Evolutionary conservation across 2,329 filamentous ascomycete genomes (phyloP), one percentile per base, ranked within the genome.

Genomic region (Colletotrichum eremochloae): DNA sequence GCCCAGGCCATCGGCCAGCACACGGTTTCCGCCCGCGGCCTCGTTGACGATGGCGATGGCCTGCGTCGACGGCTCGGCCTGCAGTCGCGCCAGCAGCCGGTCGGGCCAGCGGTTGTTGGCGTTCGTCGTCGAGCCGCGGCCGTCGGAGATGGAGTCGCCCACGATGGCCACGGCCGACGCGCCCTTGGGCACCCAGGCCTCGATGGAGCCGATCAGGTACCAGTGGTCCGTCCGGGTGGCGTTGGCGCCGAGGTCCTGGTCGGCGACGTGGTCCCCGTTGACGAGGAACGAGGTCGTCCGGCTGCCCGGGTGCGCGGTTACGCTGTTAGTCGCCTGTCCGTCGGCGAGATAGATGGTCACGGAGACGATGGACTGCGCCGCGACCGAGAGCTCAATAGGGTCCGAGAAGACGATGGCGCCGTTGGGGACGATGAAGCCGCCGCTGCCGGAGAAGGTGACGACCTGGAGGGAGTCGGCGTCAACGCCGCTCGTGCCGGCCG

Each of bases 131-230:
- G 86, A 89, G 55, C 89, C 89, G 36, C 89, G 84, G 14, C 90
- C 90, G 76, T 92, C 90, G 4, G 90, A 92, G 77, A 92, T 91
- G 76, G 87, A 90, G 79, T 93, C 90, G n/a, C 90, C 90, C 1
- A 92, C 81, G 33, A 92, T 85, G 29, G 84, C 86, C 44, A 92
- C 84, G 1, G 86, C 82, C 61, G 82, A 81, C 2, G 68, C 58
- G 18, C 77, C 58, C 0, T 77, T 74, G 0, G 85, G 82, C 0
- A 84, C 79, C 81, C 83, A 86, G n/a, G 84, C 89, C 78, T 91
- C 88, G 11, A 92, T 78, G 5, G 85, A 85, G 46, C 85, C 88
- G 75, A 91, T 80, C 74, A 90, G 90, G 80, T 90, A 92, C 89
- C 89, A 88, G 78, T 86, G 85, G 68, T 81, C 85, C 33, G 77